phyloP scores from a whole-genome alignment of 2,329 filamentous ascomycete species.

The Fusarium duplospermum region DNA sequence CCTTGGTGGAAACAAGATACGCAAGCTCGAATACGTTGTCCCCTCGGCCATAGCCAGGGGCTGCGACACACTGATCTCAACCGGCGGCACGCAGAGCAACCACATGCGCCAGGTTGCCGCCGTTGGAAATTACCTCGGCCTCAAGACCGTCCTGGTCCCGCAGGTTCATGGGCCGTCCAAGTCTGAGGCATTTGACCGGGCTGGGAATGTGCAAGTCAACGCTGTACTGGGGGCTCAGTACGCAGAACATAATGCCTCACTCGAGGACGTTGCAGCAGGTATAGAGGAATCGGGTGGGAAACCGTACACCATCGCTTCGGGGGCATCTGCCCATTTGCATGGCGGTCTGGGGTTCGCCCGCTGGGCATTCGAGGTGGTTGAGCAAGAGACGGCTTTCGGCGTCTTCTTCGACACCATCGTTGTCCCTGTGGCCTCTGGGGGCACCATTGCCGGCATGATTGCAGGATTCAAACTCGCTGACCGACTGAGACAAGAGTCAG shows the following conservation, averaged over 20 bases:
- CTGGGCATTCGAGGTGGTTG: neutral
- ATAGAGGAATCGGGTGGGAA: neutral
- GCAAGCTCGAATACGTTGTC: constrained; percentile 33
- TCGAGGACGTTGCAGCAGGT: neutral
- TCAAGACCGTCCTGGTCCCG: neutral
- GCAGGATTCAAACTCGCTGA: constrained; percentile 4
- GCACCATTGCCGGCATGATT: constrained; percentile 6
- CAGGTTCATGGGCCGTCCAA: neutral
- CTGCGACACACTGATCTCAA: constrained; percentile 48
- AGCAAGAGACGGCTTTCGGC: neutral
- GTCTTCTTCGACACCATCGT: neutral
- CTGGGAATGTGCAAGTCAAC: neutral
- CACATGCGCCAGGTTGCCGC: constrained; percentile 52
- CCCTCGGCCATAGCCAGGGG: constrained; percentile 45
- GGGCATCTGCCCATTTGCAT: neutral
- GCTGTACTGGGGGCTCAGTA: neutral
- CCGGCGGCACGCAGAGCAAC: constrained; percentile 52
- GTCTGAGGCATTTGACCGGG: neutral
- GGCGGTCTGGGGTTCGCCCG: neutral
- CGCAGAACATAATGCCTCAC: neutral
- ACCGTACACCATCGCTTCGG: neutral
- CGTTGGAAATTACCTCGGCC: constrained; percentile 13
- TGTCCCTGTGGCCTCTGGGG: constrained; percentile 6
- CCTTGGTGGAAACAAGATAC: neutral
- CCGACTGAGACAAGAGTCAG: neutral